These are phyloP conservation scores for Mycena rosella DNA, from an alignment of 768 basidiomycete genomes.

Conservation along the genomic window DNA sequence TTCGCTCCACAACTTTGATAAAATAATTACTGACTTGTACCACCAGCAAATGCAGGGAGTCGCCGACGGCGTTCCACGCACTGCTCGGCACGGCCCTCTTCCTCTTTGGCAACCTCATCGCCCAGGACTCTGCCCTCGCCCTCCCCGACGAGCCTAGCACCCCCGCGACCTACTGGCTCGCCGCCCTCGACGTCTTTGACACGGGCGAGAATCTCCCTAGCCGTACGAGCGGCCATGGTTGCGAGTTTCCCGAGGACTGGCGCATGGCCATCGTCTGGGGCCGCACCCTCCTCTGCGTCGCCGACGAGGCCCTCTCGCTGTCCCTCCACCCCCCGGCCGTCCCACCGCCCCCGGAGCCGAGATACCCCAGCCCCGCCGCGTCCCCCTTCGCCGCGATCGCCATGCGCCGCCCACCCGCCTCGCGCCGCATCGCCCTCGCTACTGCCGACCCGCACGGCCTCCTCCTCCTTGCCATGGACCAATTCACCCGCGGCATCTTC, in stretches of 20 bases:
- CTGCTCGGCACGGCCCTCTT: slow-evolving; percentile 75
- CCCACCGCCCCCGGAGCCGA: slow-evolving; percentile 49
- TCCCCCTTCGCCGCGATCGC: slow-evolving; percentile 67
- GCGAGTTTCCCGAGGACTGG: slow-evolving; percentile 68
- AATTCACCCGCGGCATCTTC: slow-evolving; percentile 77
- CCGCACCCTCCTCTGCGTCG: slow-evolving; percentile 70
- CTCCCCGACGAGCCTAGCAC: slow-evolving; percentile 66
- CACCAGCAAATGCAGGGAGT: slow-evolving; percentile 58
- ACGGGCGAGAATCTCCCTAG: slow-evolving; percentile 73
- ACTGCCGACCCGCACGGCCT: slow-evolving; percentile 62
- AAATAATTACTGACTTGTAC: no score
- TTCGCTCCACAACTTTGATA: not conserved
- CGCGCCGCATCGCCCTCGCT: slow-evolving; percentile 60
- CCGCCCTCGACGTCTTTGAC: slow-evolving; percentile 80
- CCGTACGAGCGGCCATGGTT: slow-evolving; percentile 50
- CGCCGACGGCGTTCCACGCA: slow-evolving; percentile 75
- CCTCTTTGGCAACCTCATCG: slow-evolving; percentile 72
- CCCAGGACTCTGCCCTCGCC: slow-evolving; percentile 62
- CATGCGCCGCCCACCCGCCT: slow-evolving; percentile 61
- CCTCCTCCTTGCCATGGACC: slow-evolving; percentile 73
- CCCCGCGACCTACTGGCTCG: slow-evolving; percentile 71
- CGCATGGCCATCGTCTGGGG: slow-evolving; percentile 78
- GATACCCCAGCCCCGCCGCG: slow-evolving; percentile 58
- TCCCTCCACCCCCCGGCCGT: slow-evolving; percentile 34
- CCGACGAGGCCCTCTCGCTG: slow-evolving; percentile 62